These are phyloP conservation scores for Neurospora sublineolata DNA, from an alignment of 495 filamentous ascomycete genomes.

Conservation along the genomic window DNA sequence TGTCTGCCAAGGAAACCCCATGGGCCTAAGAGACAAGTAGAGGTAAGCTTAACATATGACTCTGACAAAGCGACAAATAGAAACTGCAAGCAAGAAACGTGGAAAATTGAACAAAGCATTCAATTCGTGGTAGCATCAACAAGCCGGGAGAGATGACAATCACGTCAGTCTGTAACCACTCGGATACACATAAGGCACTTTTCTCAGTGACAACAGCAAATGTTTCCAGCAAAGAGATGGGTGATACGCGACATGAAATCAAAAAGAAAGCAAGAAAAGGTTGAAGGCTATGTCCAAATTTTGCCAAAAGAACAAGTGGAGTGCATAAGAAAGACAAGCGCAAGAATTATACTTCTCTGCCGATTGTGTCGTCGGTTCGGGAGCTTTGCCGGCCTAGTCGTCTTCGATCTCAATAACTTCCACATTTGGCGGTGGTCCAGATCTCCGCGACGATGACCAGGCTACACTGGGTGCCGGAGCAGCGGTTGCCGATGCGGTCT, in stretches of 20 bases:
- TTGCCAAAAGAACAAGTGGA: not conserved
- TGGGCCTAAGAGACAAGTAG: not conserved
- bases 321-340: not conserved
- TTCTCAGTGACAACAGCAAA: not conserved
- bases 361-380: not conserved
- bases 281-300: not conserved
- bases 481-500: not conserved
- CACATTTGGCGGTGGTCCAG: not conserved
- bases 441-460: not conserved
- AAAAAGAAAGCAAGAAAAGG: not conserved
- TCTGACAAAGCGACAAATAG: not conserved
- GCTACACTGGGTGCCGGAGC: not conserved
- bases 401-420: not conserved
- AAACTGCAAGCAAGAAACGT: not conserved
- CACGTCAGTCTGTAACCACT: not conserved
- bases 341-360: not conserved
- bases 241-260: not conserved
- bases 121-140: not conserved
- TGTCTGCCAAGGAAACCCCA: not conserved
- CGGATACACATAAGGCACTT: not conserved
- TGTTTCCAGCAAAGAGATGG: not conserved
- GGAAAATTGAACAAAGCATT: not conserved
- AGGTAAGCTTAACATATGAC: not conserved
- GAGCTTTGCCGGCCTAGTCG: not conserved
- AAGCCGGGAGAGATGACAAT: not conserved